These are phyloP conservation scores for Pseudocercospora fuligena DNA, from an alignment of 2,329 filamentous ascomycete genomes.

Conservation along the genomic window DNA sequence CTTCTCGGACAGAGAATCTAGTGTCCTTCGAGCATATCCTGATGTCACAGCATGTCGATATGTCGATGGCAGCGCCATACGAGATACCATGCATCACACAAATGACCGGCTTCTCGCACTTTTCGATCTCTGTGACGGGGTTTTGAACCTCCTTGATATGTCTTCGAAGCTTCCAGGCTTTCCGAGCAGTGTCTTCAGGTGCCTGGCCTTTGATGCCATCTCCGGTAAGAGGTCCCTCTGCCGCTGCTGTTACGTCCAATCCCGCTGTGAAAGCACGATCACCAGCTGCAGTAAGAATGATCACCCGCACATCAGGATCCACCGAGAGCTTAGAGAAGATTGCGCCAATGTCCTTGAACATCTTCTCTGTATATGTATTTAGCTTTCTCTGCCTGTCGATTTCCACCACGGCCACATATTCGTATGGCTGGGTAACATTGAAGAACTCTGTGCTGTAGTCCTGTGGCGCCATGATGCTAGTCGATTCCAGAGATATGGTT, in stretches of 20 bases:
- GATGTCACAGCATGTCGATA: slow-evolving; percentile 69
- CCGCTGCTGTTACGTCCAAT: slow-evolving; percentile 60
- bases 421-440: slow-evolving; percentile 66
- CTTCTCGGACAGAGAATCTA: slow-evolving; percentile 75
- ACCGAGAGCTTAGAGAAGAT: slow-evolving; percentile 74
- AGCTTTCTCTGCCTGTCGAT: slow-evolving; percentile 86
- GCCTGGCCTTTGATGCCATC: slow-evolving; percentile 2
- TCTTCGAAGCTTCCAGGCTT: slow-evolving; percentile 57
- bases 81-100: slow-evolving; percentile 78
- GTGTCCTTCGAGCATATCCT: slow-evolving; percentile 63
- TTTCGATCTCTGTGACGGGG: slow-evolving; percentile 75
- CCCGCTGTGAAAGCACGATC: slow-evolving; percentile 79
- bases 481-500: background rate
- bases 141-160: slow-evolving; percentile 81
- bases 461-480: slow-evolving; percentile 23
- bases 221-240: slow-evolving; percentile 21
- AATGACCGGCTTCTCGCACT: slow-evolving; percentile 89
- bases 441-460: slow-evolving; percentile 29
- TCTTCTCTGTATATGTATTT: slow-evolving; percentile 76
- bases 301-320: slow-evolving; percentile 73
- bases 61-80: slow-evolving; percentile 79
- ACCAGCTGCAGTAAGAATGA: slow-evolving; percentile 81
- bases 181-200: slow-evolving; percentile 36
- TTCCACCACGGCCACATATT: slow-evolving; percentile 82
- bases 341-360: slow-evolving; percentile 80